These are phyloP conservation scores for Candida montana DNA, from an alignment of 805 yeast genomes.

Conservation along the genomic window DNA sequence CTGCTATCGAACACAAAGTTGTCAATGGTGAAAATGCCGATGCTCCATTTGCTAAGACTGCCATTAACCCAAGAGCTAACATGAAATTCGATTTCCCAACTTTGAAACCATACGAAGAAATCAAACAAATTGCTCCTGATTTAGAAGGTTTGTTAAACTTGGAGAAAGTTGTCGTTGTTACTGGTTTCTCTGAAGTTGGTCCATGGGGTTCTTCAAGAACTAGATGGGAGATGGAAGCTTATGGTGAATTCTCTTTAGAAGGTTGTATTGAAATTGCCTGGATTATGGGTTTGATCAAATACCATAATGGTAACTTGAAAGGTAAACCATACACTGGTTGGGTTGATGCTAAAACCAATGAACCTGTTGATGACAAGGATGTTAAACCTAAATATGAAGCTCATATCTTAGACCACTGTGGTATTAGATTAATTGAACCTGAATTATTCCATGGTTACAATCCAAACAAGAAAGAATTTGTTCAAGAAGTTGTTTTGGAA, in stretches of 20 bases:
- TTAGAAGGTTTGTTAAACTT: conserved; percentile 86
- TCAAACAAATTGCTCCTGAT: conserved; percentile 64
- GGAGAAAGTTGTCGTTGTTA: conserved; percentile 87
- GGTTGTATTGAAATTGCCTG: conserved; percentile 99
- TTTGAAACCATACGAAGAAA: conserved; percentile 68
- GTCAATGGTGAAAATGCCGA: conserved; percentile 87
- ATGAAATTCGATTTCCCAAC: conserved; percentile 91
- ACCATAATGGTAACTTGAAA: conserved; percentile 86
- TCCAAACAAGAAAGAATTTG: conserved; percentile 86
- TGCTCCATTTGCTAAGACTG: conserved; percentile 71
- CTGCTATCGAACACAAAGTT: conserved; percentile 76
- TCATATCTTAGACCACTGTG: conserved; percentile 84
- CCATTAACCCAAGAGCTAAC: conserved; percentile 90
- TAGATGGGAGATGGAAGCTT: conserved; percentile 99
- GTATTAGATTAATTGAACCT: conserved; percentile 95
- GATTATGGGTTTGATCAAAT: conserved; percentile 97
- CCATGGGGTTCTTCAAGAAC: conserved; percentile 99
- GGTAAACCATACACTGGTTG: conserved; percentile 93
- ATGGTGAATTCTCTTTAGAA: conserved; percentile 91
- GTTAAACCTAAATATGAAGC: conserved; percentile 89
- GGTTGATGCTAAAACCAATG: conserved; percentile 91
- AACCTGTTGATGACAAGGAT: conserved; percentile 92
- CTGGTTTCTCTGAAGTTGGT: conserved; percentile 98
- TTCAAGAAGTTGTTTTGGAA: conserved; percentile 95
- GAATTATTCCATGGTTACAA: conserved; percentile 91